Evolutionary conservation across 257 asterid species (phyloP).

Genomic region (Catharanthus roseus): DNA sequence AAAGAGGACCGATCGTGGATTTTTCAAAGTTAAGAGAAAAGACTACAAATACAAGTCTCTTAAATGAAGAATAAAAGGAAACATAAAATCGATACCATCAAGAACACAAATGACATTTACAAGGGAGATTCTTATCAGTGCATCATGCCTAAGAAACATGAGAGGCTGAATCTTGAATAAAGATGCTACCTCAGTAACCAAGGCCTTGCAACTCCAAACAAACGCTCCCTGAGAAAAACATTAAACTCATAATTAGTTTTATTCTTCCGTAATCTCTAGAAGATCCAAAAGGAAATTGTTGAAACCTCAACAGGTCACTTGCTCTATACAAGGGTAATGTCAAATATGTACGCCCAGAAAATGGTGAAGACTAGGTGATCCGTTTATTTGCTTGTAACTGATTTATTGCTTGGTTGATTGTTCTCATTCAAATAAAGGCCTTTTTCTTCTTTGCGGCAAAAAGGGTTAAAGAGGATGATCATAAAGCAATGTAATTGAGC

Average conservation of each 20-base stretch:
- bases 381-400: not conserved
- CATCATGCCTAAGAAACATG: slow-evolving; percentile 3
- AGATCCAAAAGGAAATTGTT: not conserved
- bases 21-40: not conserved
- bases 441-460: not conserved
- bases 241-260: slow-evolving; percentile 4
- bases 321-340: not conserved
- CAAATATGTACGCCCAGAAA: not conserved
- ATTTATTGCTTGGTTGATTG: not conserved
- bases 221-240: slow-evolving; percentile 68
- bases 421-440: not conserved
- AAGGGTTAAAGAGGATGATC: not conserved
- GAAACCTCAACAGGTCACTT: not conserved
- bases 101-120: not conserved
- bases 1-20: not conserved
- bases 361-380: not conserved
- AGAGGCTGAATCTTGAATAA: not conserved
- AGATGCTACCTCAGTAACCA: slow-evolving; percentile 81
- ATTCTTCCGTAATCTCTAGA: not conserved
- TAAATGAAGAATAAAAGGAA: not conserved
- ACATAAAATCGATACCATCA: not conserved
- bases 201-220: slow-evolving; percentile 92
- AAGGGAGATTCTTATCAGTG: not conserved
- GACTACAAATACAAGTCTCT: not conserved
- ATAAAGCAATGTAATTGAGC: not conserved